phyloP scores from a whole-genome alignment of 805 yeast genomes.

The Blastobotrys mokoenaii region DNA sequence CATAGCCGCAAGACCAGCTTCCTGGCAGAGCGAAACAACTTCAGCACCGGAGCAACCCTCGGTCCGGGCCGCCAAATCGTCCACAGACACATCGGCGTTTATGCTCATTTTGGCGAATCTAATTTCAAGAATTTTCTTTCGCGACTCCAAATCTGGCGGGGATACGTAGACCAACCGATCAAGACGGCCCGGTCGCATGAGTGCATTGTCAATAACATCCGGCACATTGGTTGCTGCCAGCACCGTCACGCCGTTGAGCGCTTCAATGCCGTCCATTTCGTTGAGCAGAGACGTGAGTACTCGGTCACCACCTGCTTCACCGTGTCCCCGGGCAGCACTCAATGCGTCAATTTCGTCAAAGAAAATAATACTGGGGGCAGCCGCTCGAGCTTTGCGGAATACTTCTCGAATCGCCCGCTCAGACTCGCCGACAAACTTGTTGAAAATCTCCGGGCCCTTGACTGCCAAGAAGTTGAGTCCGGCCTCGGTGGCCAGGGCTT shows the following conservation, averaged over 20 bases:
- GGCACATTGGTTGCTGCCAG: slow-evolving; percentile 97
- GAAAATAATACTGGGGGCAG: slow-evolving; percentile 88
- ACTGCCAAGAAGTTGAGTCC: slow-evolving; percentile 91
- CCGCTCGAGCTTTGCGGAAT: slow-evolving; percentile 88
- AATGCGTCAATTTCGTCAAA: slow-evolving; percentile 97
- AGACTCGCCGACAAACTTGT: slow-evolving; percentile 92
- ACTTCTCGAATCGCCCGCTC: slow-evolving; percentile 91
- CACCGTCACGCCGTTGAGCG: slow-evolving; percentile 82
- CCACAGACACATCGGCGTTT: slow-evolving; percentile 40
- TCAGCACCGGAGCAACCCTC: slow-evolving; percentile 98
- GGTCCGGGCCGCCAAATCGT: slow-evolving; percentile 49
- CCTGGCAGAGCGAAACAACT: slow-evolving; percentile 83
- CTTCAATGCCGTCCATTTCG: slow-evolving; percentile 97
- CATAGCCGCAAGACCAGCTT: slow-evolving; percentile 91
- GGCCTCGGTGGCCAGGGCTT: slow-evolving; percentile 91
- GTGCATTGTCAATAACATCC: slow-evolving; percentile 83
- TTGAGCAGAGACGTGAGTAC: slow-evolving; percentile 85
- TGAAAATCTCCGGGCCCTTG: slow-evolving; percentile 93
- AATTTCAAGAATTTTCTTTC: slow-evolving; percentile 68
- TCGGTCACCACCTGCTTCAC: slow-evolving; percentile 56
- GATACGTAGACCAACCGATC: slow-evolving; percentile 89
- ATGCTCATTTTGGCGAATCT: slow-evolving; percentile 59
- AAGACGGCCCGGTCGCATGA: slow-evolving; percentile 89
- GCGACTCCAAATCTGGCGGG: slow-evolving; percentile 81
- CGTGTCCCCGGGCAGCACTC: slow-evolving; percentile 60